A percentile compares a stretch with the other conserved stretches of the same genome.
Evolutionary conservation across 306 rosid species (phyloP).

Genomic region (Acmispon strigosus): DNA sequence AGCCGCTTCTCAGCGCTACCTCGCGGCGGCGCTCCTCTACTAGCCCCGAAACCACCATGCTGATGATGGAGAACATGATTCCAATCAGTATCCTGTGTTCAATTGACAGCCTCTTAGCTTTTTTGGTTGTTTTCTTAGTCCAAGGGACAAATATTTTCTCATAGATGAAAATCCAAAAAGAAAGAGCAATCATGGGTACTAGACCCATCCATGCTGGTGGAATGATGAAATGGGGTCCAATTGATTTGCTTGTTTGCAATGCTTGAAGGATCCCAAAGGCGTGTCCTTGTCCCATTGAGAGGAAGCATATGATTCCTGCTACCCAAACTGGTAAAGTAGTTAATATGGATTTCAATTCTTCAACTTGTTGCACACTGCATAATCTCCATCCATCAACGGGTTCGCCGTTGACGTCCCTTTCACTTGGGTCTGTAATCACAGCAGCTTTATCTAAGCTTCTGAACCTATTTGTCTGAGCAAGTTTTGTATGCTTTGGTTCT

Average conservation of each 20-base stretch:
- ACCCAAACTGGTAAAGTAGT: conserved; percentile 41
- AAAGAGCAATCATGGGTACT: conserved; percentile 42
- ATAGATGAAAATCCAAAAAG: conserved; percentile 44
- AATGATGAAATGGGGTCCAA: conserved; percentile 34
- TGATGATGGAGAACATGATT: conserved; percentile 38
- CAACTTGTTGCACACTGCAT: conserved; percentile 48
- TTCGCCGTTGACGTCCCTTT: conserved; percentile 28
- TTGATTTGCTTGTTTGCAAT: conserved; percentile 37
- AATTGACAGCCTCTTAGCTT: conserved; percentile 33
- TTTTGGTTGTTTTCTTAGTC: neutral
- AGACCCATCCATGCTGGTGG: conserved; percentile 69
- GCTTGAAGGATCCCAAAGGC: conserved; percentile 58
- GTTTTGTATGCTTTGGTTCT: neutral
- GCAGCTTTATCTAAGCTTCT: conserved; percentile 43
- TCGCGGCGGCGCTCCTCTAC: conserved; percentile 32
- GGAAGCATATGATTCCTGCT: conserved; percentile 42
- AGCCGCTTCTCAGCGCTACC: conserved; percentile 12
- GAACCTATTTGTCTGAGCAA: conserved; percentile 32
- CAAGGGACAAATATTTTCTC: conserved; percentile 38
- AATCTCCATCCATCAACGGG: conserved; percentile 36
- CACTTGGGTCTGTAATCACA: conserved; percentile 29
- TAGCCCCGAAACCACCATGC: conserved; percentile 40
- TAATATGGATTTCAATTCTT: conserved; percentile 44
- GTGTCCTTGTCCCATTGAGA: conserved; percentile 41
- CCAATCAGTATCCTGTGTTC: conserved; percentile 33